A percentile compares a stretch with the other conserved stretches of the same genome.
phyloP scores from a whole-genome alignment of 2,329 filamentous ascomycete genomes.

The Fusarium duplospermum region DNA sequence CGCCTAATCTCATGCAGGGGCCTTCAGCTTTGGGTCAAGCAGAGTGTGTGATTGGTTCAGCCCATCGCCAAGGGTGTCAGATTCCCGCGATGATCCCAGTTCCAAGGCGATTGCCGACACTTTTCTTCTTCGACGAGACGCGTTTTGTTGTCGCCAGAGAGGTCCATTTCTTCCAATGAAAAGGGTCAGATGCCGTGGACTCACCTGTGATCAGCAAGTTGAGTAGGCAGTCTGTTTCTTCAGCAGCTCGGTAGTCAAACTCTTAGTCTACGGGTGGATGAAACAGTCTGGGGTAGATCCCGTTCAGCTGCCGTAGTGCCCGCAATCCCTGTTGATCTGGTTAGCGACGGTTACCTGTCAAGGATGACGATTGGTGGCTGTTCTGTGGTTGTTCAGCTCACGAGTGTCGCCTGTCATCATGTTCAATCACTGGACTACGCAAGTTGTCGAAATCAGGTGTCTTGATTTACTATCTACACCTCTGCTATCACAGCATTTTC shows the following conservation, averaged over 20 bases:
- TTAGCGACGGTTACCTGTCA: background rate
- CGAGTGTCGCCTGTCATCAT: background rate
- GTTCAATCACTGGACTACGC: background rate
- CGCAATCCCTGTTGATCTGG: background rate
- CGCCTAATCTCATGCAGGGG: constrained; percentile 28
- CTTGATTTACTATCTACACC: background rate
- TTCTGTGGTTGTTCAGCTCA: background rate
- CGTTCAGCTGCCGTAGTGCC: background rate
- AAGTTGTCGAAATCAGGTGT: background rate
- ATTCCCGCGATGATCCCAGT: constrained; percentile 14
- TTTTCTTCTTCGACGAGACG: constrained; percentile 7
- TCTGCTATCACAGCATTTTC: background rate
- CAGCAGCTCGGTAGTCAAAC: background rate
- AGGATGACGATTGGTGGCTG: background rate
- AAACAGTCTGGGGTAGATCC: constrained; percentile 14
- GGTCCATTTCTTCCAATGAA: background rate
- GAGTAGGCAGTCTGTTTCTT: background rate
- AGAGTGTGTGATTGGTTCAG: constrained; percentile 20
- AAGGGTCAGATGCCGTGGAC: fast-evolving
- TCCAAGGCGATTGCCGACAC: background rate
- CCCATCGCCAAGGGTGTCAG: constrained; percentile 25
- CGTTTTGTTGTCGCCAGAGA: background rate
- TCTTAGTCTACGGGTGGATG: background rate
- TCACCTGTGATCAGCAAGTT: background rate
- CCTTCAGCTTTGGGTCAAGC: constrained; percentile 20